Evolutionary conservation across 169 alveolate species (phyloP).

Genomic region (Eimeria sp.): DNA sequence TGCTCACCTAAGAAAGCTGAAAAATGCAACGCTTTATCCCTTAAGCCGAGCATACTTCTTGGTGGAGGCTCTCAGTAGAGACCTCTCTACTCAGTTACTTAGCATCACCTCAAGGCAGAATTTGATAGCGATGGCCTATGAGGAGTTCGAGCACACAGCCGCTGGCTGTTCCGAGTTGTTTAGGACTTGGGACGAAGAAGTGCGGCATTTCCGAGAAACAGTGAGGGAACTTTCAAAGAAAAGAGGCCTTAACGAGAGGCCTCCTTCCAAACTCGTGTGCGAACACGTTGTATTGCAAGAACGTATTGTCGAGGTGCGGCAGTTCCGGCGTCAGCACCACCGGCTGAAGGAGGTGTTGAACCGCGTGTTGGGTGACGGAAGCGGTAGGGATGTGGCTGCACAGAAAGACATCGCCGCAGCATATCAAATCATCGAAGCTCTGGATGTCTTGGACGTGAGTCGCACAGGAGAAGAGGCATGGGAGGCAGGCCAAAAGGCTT

Average conservation of each 20-base stretch:
- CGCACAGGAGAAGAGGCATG: slow-evolving; percentile 87
- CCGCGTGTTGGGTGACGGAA: slow-evolving; percentile 87
- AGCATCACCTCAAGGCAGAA: slow-evolving; percentile 86
- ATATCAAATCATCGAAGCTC: slow-evolving; percentile 88
- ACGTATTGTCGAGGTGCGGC: slow-evolving; percentile 94
- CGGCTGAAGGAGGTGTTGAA: slow-evolving; percentile 94
- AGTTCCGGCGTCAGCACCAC: slow-evolving; percentile 96
- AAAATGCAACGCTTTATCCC: slow-evolving; percentile 94
- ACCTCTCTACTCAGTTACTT: slow-evolving; percentile 91
- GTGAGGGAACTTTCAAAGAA: slow-evolving; percentile 92
- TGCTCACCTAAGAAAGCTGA: slow-evolving; percentile 94
- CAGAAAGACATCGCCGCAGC: slow-evolving; percentile 93
- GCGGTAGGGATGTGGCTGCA: slow-evolving; percentile 87
- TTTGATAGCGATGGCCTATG: slow-evolving; percentile 38
- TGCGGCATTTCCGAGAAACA: slow-evolving; percentile 93
- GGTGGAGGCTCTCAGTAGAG: slow-evolving; percentile 96
- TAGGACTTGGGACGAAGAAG: slow-evolving; percentile 96
- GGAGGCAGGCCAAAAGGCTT: slow-evolving; percentile 86
- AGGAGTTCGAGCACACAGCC: slow-evolving; percentile 73
- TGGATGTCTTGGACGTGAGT: slow-evolving; percentile 88
- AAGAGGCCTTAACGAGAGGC: slow-evolving; percentile 92
- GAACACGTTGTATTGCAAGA: slow-evolving; percentile 93
- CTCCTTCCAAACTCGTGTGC: slow-evolving; percentile 92
- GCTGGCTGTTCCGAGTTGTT: slow-evolving; percentile 92
- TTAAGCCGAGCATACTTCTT: slow-evolving; percentile 93